Evolutionary conservation across 805 yeast species (phyloP).

Genomic region (Isabelozyma gotoi): DNA sequence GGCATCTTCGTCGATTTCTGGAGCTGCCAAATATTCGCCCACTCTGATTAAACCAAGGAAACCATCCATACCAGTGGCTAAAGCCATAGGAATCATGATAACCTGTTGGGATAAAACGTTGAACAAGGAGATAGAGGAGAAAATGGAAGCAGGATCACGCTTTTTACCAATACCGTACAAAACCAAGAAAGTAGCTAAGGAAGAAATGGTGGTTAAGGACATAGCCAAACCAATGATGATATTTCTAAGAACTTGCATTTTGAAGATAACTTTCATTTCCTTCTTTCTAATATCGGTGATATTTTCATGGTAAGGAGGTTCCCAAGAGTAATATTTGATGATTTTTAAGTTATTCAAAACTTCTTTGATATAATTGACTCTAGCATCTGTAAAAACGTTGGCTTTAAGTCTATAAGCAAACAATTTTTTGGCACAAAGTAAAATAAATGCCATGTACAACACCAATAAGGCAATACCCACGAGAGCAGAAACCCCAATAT

Average conservation of each 20-base stretch:
- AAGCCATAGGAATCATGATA: slow-evolving; percentile 68
- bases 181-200: slow-evolving; percentile 54
- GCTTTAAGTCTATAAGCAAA: slow-evolving; percentile 58
- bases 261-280: slow-evolving; percentile 63
- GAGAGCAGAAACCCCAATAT: slow-evolving; percentile 71
- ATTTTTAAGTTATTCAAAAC: slow-evolving; percentile 73
- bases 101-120: slow-evolving; percentile 60
- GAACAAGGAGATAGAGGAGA: slow-evolving; percentile 70
- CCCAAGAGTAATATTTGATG: slow-evolving; percentile 92
- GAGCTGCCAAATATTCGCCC: slow-evolving; percentile 49
- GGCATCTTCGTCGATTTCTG: slow-evolving; percentile 39
- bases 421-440: slow-evolving; percentile 47
- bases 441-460: slow-evolving; percentile 56
- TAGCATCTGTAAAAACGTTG: slow-evolving; percentile 65
- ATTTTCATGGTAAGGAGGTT: slow-evolving; percentile 64
- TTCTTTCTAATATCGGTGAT: slow-evolving; percentile 54
- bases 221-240: slow-evolving; percentile 62
- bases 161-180: slow-evolving; percentile 32
- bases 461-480: slow-evolving; percentile 63
- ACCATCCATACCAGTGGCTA: slow-evolving; percentile 70
- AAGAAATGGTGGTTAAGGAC: slow-evolving; percentile 66
- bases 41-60: slow-evolving; percentile 59
- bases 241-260: slow-evolving; percentile 65
- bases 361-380: slow-evolving; percentile 78
- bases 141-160: slow-evolving; percentile 59